Evolutionary conservation across 305 asterid species (phyloP).

Genomic region (Plantago lanceolata): DNA sequence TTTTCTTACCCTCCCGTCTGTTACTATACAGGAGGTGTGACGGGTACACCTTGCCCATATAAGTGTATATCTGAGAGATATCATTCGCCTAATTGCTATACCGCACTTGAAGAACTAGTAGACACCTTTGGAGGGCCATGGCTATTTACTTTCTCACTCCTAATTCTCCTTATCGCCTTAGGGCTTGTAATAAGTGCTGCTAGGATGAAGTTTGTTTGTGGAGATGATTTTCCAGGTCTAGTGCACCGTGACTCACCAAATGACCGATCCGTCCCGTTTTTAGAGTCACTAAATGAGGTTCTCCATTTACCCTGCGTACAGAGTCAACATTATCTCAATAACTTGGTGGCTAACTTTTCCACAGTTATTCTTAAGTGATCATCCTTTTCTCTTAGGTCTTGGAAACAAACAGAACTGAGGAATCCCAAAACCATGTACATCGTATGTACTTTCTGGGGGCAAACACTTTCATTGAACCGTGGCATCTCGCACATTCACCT

Average conservation of each 20-base stretch:
- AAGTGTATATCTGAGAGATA: conserved; percentile 79
- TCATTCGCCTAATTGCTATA: conserved; percentile 77
- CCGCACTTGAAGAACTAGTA: conserved; percentile 79
- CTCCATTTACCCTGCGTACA: conserved; percentile 21
- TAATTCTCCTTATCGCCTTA: conserved; percentile 62
- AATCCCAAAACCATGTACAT: conserved; percentile 74
- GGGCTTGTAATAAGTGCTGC: conserved; percentile 85
- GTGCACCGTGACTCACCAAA: conserved; percentile 65
- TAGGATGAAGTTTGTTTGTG: conserved; percentile 66
- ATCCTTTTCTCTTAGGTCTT: conserved; percentile 47
- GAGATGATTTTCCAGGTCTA: conserved; percentile 68
- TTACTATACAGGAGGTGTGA: conserved; percentile 63
- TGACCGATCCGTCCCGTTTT: conserved; percentile 82
- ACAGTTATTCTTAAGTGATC: conserved; percentile 20
- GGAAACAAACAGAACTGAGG: conserved; percentile 84
- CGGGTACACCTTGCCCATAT: conserved; percentile 72
- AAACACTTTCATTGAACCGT: conserved; percentile 79
- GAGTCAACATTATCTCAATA: conserved; percentile 17
- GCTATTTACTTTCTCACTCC: conserved; percentile 67
- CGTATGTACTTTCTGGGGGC: conserved; percentile 81
- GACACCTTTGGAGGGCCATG: conserved; percentile 91
- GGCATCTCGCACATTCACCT: conserved; percentile 89
- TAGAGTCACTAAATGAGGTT: conserved; percentile 92
- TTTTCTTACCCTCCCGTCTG: conserved; percentile 17
- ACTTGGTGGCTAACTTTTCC: conserved; percentile 18